phyloP scores from a whole-genome alignment of 257 asterid genomes.

The Salvia splendens region DNA sequence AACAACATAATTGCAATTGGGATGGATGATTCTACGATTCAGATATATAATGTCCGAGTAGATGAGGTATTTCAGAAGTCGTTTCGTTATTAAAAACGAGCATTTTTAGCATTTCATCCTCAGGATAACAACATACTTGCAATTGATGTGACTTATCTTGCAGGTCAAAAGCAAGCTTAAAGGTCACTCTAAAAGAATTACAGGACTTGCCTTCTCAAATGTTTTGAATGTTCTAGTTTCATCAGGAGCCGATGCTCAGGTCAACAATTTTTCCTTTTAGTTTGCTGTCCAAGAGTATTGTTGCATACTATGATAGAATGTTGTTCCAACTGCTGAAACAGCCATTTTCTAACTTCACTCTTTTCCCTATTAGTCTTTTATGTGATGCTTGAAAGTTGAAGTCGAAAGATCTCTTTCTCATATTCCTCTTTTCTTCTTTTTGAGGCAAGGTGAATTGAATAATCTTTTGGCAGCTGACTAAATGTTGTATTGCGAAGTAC shows the following conservation, averaged over 20 bases:
- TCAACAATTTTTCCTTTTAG: constrained; percentile 12
- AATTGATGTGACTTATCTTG: not conserved
- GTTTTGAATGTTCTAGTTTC: constrained; percentile 56
- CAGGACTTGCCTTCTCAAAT: constrained; percentile 71
- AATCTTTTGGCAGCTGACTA: not conserved
- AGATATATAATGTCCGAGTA: constrained; percentile 66
- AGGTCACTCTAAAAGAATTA: constrained; percentile 66
- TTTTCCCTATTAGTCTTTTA: not conserved
- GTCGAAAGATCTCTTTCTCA: not conserved
- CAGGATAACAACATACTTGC: constrained; percentile 69
- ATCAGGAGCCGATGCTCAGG: constrained; percentile 81
- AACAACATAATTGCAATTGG: constrained; percentile 70
- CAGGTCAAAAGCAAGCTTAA: constrained; percentile 70
- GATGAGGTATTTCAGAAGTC: constrained; percentile 53
- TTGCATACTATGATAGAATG: not conserved
- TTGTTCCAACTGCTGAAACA: not conserved
- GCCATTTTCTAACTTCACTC: not conserved
- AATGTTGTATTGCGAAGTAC: not conserved
- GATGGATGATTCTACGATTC: constrained; percentile 73
- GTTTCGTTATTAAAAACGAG: not conserved
- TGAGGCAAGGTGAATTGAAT: not conserved
- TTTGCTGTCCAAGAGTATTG: constrained; percentile 1
- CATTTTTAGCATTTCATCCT: constrained; percentile 63
- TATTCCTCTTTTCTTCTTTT: too few relatives aligned
- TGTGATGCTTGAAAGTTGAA: not conserved